Percentiles rank a stretch among this genome's conserved stretches.
phyloP scores from a whole-genome alignment of 495 filamentous ascomycete species.

The Neurospora terricola region DNA sequence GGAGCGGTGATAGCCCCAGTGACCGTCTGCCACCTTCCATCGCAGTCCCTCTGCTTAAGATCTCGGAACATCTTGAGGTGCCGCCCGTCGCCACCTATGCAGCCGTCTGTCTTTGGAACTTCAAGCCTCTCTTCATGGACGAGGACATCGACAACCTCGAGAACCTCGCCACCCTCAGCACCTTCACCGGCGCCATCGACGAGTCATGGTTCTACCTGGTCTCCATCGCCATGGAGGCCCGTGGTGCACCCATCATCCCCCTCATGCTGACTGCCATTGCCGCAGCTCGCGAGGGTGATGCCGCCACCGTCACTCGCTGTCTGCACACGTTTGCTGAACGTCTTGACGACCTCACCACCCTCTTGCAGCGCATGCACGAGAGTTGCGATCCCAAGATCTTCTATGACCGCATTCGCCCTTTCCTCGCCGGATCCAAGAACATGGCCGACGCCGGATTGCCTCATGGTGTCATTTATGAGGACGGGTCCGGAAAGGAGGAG shows the following conservation, averaged over 20 bases:
- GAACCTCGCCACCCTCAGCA: slow-evolving; percentile 75
- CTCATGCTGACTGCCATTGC: slow-evolving; percentile 80
- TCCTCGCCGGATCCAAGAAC: slow-evolving; percentile 91
- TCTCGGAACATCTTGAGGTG: slow-evolving; percentile 74
- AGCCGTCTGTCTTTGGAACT: slow-evolving; percentile 90
- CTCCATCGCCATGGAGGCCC: slow-evolving; percentile 90
- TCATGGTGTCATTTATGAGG: slow-evolving; percentile 78
- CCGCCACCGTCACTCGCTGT: slow-evolving; percentile 58
- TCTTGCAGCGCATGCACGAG: slow-evolving; percentile 83
- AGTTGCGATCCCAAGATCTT: slow-evolving; percentile 89
- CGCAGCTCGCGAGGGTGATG: slow-evolving; percentile 66
- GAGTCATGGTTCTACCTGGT: slow-evolving; percentile 98
- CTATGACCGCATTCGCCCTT: slow-evolving; percentile 88
- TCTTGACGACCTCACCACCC: slow-evolving; percentile 65
- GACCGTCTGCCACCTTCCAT: slow-evolving; percentile 78
- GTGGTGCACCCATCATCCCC: slow-evolving; percentile 78
- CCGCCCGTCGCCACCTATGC: slow-evolving; percentile 94
- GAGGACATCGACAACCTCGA: slow-evolving; percentile 72
- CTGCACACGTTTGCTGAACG: slow-evolving; percentile 72
- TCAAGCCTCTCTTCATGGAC: slow-evolving; percentile 72
- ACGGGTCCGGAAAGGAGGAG: slow-evolving; percentile 55
- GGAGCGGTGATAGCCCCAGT: slow-evolving; percentile 75
- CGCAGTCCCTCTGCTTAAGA: slow-evolving; percentile 67
- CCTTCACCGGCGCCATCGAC: slow-evolving; percentile 91
- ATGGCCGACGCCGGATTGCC: slow-evolving; percentile 92